Percentiles rank a stretch among this genome's conserved stretches.
phyloP scores from a whole-genome alignment of 306 rosid species.

The Cicer chorassanicum region DNA sequence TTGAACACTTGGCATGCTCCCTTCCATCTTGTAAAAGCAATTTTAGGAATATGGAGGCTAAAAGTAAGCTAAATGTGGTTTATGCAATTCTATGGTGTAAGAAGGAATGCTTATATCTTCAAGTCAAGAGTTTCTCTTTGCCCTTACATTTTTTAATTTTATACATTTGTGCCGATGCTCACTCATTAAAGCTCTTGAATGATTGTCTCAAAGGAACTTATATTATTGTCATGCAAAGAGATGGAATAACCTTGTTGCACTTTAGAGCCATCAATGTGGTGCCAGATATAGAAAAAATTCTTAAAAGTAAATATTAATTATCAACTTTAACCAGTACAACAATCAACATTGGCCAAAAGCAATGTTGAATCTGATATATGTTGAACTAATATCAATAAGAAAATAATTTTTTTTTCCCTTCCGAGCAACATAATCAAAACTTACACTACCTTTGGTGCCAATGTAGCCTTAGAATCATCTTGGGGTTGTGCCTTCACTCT shows the following conservation, averaged over 20 bases:
- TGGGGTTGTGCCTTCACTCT: slow-evolving; percentile 69
- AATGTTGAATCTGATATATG: slow-evolving; percentile 1
- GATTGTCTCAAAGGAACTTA: background rate
- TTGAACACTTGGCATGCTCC: slow-evolving; percentile 5
- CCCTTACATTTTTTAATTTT: slow-evolving; percentile 3
- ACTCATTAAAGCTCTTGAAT: background rate
- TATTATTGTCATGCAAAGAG: background rate
- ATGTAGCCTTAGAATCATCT: slow-evolving; percentile 74
- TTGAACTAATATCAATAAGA: slow-evolving; percentile 21
- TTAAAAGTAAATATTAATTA: slow-evolving; percentile 14
- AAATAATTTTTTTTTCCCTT: slow-evolving; percentile 18
- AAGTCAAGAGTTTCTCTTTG: background rate
- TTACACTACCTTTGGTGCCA: slow-evolving; percentile 82
- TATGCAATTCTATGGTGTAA: background rate
- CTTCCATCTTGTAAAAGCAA: slow-evolving; percentile 6
- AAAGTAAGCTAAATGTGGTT: slow-evolving; percentile 9
- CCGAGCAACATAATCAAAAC: slow-evolving; percentile 41
- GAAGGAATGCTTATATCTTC: slow-evolving; percentile 4
- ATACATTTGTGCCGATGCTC: slow-evolving; percentile 4
- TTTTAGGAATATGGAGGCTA: slow-evolving; percentile 23
- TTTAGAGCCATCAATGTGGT: background rate
- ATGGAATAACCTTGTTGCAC: background rate
- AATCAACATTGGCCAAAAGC: background rate
- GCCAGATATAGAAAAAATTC: slow-evolving; percentile 11
- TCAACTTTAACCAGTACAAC: slow-evolving; percentile 26